Base-by-base conservation (phyloP, 257 asterid genomes). In the Lavandula angustifolia region DNA sequence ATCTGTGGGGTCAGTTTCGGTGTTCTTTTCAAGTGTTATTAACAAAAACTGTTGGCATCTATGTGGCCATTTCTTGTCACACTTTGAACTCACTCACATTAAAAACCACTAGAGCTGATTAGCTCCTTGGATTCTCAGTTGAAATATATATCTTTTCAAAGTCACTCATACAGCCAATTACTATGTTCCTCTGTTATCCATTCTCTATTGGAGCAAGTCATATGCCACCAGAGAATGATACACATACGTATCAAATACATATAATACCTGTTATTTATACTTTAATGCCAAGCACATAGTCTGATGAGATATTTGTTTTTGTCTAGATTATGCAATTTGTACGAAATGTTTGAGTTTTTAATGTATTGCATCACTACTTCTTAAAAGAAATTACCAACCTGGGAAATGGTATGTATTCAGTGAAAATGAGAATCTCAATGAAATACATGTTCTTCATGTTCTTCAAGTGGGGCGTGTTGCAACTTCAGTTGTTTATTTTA, bases 241-340 rank as follows among this genome's bases (percentile, higher is more conserved):
- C 33, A 42, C 13, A 66, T 41, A 32, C 37, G 27, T 2, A 22
- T 22, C 27, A 22, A 0, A 22, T 22, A 22, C 27, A 22, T 22
- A 22, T 22, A 22, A 22, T 22, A 22, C 27, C 12, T 59, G 31
- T 13, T 42, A 64, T 31, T 18, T 64, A 27, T 35, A 51, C 35
- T 8, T n/a, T 52, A 42, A 42, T 41, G 52, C 8, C 14, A 38
- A 11, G 13, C 41, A 37, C 38, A 5, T 12, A 52, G 34, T 52
- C 31, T 32, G 29, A 41, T 65, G n/a, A 38, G 42, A 54, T 65
- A 43, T 22, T 65, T 53, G 22, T 54, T n/a, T 46, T 51, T 22
- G 11, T 34, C 33, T 12, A 65, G 69, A 9, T 53, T 12, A 27
- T 53, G n/a, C 54, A 52, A 46, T 64, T 51, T 46, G 51, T 8